Conservation (phyloP, 2,329 filamentous ascomycete genomes). For the Ceratocystis cubensis region DNA sequence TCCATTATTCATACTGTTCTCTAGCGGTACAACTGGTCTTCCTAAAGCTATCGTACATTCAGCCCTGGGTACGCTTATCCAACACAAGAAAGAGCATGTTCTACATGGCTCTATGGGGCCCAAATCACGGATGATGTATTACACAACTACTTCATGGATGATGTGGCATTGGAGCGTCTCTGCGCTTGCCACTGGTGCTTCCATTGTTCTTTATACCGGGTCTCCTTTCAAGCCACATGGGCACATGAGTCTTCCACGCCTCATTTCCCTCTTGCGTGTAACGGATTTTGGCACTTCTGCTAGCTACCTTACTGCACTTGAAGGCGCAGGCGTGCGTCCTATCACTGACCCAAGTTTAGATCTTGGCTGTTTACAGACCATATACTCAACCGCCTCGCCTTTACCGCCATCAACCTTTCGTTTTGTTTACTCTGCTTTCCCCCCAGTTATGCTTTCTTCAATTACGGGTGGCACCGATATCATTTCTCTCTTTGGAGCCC, state of each 20-base stretch:
- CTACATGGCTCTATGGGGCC: slow-evolving; percentile 71
- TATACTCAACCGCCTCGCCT: slow-evolving; percentile 90
- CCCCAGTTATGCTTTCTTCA: slow-evolving; percentile 69
- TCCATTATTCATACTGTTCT: slow-evolving; percentile 88
- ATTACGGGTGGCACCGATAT: slow-evolving; percentile 97
- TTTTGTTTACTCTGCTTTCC: slow-evolving; percentile 79
- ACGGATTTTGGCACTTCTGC: slow-evolving; percentile 93
- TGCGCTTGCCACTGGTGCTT: slow-evolving; percentile 68
- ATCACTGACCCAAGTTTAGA: slow-evolving; percentile 39
- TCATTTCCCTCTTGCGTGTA: slow-evolving; percentile 69
- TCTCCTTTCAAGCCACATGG: slow-evolving; percentile 75
- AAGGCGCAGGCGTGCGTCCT: slow-evolving; percentile 54
- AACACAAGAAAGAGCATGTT: slow-evolving; percentile 94
- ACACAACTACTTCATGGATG: slow-evolving; percentile 96
- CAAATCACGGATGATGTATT: slow-evolving; percentile 72
- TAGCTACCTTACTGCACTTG: slow-evolving; percentile 81
- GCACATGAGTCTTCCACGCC: slow-evolving; percentile 65
- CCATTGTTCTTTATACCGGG: slow-evolving; percentile 80
- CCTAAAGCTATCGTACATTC: slow-evolving; percentile 95
- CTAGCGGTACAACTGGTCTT: slow-evolving; percentile 71
- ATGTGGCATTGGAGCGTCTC: slow-evolving; percentile 99
- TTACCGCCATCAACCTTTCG: slow-evolving; percentile 84
- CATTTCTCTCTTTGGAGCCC: slow-evolving; percentile 83
- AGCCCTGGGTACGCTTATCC: slow-evolving; percentile 74
- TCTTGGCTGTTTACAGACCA: slow-evolving; percentile 58